Evolutionary conservation across 2,329 filamentous ascomycete genomes (phyloP).

Genomic region (Hymenoscyphus occultus): DNA sequence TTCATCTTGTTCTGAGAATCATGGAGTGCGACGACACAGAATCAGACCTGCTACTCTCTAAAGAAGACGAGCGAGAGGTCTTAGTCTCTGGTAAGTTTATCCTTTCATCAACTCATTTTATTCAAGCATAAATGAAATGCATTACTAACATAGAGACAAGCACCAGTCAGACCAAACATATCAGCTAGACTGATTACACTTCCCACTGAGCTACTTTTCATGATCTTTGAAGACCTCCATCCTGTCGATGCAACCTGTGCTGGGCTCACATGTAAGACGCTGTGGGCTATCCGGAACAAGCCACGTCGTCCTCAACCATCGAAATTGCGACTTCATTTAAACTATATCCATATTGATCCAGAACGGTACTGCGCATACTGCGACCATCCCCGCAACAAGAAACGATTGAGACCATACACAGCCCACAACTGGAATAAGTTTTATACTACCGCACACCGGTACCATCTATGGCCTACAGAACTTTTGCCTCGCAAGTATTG

Average conservation of each 20-base stretch:
- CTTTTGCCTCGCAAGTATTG: background rate
- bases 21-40: too few relatives aligned
- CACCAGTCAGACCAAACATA: too few relatives aligned
- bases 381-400: background rate
- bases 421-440: background rate
- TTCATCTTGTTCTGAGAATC: too few relatives aligned
- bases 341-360: background rate
- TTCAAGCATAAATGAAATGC: too few relatives aligned
- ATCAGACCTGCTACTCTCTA: too few relatives aligned
- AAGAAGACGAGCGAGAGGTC: too few relatives aligned
- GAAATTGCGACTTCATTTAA: background rate
- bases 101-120: too few relatives aligned
- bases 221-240: background rate
- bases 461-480: background rate
- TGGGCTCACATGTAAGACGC: background rate
- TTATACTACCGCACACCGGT: too few relatives aligned
- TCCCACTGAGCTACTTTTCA: background rate
- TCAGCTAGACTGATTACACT: background rate
- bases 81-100: too few relatives aligned
- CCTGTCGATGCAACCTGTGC: background rate
- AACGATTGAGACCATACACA: background rate
- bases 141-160: too few relatives aligned
- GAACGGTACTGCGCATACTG: background rate
- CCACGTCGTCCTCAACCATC: background rate
- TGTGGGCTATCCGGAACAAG: background rate